Conservation (phyloP, 805 yeast species). For the Starmerella floricola region DNA sequence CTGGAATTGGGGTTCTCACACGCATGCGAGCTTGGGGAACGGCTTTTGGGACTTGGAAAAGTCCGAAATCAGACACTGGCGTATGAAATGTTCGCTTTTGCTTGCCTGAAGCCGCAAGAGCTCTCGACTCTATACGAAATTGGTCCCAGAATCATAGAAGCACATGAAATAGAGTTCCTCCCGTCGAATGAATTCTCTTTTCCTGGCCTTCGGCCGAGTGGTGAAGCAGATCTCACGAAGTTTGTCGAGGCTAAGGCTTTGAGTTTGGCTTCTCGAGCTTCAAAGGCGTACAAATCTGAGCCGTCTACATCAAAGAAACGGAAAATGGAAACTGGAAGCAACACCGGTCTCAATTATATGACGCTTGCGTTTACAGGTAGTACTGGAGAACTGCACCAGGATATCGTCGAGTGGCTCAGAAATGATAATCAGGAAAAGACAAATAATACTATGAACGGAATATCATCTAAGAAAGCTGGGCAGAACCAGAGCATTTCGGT, state of each 20-base stretch:
- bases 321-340: too few species aligned
- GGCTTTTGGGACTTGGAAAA: constrained; percentile 5
- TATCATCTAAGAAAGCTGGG: too few species aligned
- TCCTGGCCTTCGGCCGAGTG: constrained; percentile 11
- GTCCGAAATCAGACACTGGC: constrained; percentile 3
- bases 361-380: neutral
- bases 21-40: neutral
- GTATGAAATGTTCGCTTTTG: constrained; percentile 8
- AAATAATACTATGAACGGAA: too few species aligned
- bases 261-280: neutral
- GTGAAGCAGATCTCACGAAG: constrained; percentile 9
- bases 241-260: constrained; percentile 11
- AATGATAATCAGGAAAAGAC: too few species aligned
- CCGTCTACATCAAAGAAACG: too few species aligned
- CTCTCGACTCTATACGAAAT: neutral
- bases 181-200: constrained; percentile 1
- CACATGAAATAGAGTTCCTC: constrained; percentile 13
- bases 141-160: constrained; percentile 1
- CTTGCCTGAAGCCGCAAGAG: constrained; percentile 9
- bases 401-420: too few species aligned
- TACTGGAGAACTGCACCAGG: too few species aligned
- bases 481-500: too few species aligned
- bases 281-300: too few species aligned
- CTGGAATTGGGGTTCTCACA: neutral
- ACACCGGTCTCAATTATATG: neutral